A percentile compares a stretch with the other conserved stretches of the same genome.
Conservation (phyloP, 177 flowering plant genomes). For the Vitis hybrid region DNA sequence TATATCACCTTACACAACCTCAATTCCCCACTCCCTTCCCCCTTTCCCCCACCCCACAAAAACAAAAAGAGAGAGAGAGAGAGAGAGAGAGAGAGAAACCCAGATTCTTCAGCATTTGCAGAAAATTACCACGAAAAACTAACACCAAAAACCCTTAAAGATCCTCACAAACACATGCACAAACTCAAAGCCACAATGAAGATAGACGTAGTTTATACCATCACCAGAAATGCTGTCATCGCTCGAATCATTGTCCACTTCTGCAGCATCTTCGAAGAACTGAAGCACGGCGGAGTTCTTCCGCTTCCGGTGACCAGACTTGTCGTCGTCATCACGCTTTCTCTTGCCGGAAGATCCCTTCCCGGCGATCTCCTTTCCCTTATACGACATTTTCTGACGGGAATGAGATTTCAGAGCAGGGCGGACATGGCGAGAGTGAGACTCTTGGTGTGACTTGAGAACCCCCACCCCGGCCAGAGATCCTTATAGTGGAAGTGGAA, state of each 20-base stretch:
- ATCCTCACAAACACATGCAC: not conserved
- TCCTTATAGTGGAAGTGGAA: too few species aligned
- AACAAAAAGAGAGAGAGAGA: too few species aligned
- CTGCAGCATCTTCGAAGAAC: constrained; percentile 71
- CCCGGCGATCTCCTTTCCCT: constrained; percentile 47
- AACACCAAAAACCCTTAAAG: not conserved
- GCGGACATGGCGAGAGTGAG: not conserved
- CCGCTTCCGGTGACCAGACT: constrained; percentile 35
- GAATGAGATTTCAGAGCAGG: not conserved
- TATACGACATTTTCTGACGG: constrained; percentile 21
- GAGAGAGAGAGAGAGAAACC: too few species aligned
- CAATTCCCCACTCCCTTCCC: too few species aligned
- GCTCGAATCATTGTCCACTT: constrained; percentile 28
- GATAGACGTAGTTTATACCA: constrained; percentile 12
- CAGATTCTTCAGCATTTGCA: not conserved
- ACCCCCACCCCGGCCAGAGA: too few species aligned
- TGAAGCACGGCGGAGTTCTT: constrained; percentile 51
- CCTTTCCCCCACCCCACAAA: too few species aligned
- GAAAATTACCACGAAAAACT: not conserved
- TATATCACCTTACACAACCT: too few species aligned
- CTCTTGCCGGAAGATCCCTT: constrained; percentile 43
- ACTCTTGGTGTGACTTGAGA: too few species aligned
- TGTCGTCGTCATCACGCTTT: constrained; percentile 35
- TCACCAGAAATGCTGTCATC: constrained; percentile 34
- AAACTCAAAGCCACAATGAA: not conserved